Percentiles rank a stretch among this genome's conserved stretches.
These are phyloP conservation scores for Phytophthora tentaculata DNA, from an alignment of 352 stramenopile species.

Conservation along the genomic window DNA sequence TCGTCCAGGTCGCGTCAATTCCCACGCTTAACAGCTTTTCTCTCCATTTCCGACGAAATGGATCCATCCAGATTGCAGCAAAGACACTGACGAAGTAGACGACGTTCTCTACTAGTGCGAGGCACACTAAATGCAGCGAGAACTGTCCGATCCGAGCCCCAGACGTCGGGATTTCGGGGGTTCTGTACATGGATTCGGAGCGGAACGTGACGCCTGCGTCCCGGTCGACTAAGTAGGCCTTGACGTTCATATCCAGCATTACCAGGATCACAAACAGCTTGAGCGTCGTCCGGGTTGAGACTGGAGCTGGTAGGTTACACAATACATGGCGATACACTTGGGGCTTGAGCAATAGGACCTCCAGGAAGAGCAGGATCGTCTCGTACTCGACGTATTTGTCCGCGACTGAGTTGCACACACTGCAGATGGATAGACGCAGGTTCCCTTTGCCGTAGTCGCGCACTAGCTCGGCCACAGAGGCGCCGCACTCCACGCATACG, in stretches of 20 bases:
- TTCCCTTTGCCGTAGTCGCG: slow-evolving; percentile 89
- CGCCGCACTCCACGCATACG: slow-evolving; percentile 85
- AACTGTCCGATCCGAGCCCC: slow-evolving; percentile 75
- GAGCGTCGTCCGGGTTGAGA: slow-evolving; percentile 55
- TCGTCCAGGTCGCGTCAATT: slow-evolving; percentile 28
- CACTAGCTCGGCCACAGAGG: slow-evolving; percentile 64
- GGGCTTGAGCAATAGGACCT: slow-evolving; percentile 85
- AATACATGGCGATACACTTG: slow-evolving; percentile 88
- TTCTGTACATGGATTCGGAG: slow-evolving; percentile 63
- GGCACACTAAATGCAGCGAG: slow-evolving; percentile 75
- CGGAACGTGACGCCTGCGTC: slow-evolving; percentile 63
- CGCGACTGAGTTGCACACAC: slow-evolving; percentile 68
- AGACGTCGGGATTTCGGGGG: slow-evolving; percentile 40
- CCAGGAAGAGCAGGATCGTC: slow-evolving; percentile 83
- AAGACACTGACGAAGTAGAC: slow-evolving; percentile 65
- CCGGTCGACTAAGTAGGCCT: slow-evolving; percentile 81
- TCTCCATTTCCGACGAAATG: slow-evolving; percentile 59
- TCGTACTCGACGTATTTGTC: slow-evolving; percentile 92
- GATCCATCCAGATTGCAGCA: slow-evolving; percentile 55
- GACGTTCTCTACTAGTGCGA: slow-evolving; percentile 77
- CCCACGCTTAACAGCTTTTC: slow-evolving; percentile 32
- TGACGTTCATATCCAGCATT: slow-evolving; percentile 89
- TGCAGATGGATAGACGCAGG: slow-evolving; percentile 78
- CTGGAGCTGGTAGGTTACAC: slow-evolving; percentile 70
- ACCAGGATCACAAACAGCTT: slow-evolving; percentile 82